Percentiles rank a stretch among this genome's conserved stretches.
Conservation (phyloP, 1,284 basidiomycete species). For the Marasmius sp. region DNA sequence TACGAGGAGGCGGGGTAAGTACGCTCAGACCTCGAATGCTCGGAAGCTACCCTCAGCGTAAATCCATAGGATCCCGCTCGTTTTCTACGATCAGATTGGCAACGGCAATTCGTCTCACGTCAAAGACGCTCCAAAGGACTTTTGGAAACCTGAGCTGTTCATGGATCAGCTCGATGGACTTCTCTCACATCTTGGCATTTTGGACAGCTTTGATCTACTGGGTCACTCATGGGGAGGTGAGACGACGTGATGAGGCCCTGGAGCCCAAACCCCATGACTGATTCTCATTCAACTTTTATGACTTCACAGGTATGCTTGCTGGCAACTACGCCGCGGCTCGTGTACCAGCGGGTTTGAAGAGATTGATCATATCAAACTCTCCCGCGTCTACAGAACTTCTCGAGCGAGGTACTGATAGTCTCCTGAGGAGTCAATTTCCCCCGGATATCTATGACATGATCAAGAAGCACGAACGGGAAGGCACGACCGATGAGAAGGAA, state of each 20-base stretch:
- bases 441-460: slow-evolving; percentile 36
- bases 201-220: slow-evolving; percentile 26
- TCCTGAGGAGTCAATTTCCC: slow-evolving; percentile 30
- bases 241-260: not conserved
- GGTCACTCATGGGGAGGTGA: slow-evolving; percentile 45
- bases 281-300: not conserved
- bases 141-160: slow-evolving; percentile 35
- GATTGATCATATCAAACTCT: slow-evolving; percentile 32
- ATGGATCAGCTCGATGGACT: slow-evolving; percentile 34
- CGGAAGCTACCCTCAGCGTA: too few relatives aligned
- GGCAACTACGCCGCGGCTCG: slow-evolving; percentile 29
- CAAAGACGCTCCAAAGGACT: slow-evolving; percentile 30
- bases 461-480: slow-evolving; percentile 40
- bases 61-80: slow-evolving; percentile 27
- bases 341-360: slow-evolving; percentile 33
- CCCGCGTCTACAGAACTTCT: slow-evolving; percentile 36
- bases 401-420: slow-evolving; percentile 25
- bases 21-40: not conserved
- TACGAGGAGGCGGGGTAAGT: slow-evolving; percentile 5
- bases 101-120: slow-evolving; percentile 38
- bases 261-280: not conserved
- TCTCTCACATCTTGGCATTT: slow-evolving; percentile 23
- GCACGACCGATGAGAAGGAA: slow-evolving; percentile 39
- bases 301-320: slow-evolving; percentile 26
- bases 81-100: slow-evolving; percentile 43